These are phyloP conservation scores for Sungouiozyma intestinalis DNA, from an alignment of 805 yeast genomes.

Conservation along the genomic window DNA sequence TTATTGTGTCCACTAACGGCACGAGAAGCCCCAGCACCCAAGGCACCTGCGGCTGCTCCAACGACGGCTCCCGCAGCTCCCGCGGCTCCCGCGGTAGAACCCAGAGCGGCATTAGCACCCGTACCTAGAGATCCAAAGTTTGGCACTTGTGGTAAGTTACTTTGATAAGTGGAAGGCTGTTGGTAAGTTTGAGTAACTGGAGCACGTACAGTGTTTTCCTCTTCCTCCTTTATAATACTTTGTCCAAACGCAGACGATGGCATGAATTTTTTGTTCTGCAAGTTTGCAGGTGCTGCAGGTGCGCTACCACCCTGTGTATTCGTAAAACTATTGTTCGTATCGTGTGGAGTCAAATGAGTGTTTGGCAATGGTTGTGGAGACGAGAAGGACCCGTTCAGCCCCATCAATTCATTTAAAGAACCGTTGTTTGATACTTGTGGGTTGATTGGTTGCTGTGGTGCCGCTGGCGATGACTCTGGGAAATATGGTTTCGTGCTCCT, in stretches of 20 bases:
- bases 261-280: constrained; percentile 39
- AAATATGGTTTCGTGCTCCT: constrained; percentile 31
- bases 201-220: constrained; percentile 22
- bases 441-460: constrained; percentile 8
- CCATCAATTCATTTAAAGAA: constrained; percentile 58
- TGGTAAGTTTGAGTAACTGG: constrained; percentile 7
- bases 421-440: constrained; percentile 29
- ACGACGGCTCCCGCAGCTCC: not conserved
- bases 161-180: constrained; percentile 30
- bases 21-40: constrained; percentile 5
- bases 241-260: constrained; percentile 88
- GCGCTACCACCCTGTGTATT: not conserved
- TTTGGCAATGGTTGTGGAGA: constrained; percentile 21
- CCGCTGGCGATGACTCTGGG: constrained; percentile 7
- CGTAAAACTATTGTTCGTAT: constrained; percentile 6
- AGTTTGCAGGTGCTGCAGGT: constrained; percentile 13
- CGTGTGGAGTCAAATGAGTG: constrained; percentile 6
- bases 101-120: constrained; percentile 3
- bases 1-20: constrained; percentile 15
- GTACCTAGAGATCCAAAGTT: constrained; percentile 18
- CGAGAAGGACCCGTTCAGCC: constrained; percentile 44
- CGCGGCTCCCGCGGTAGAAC: no score
- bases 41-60: constrained; percentile 2
- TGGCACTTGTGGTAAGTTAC: constrained; percentile 32
- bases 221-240: constrained; percentile 36